A percentile compares a stretch with the other conserved stretches of the same genome.
These are phyloP conservation scores for Ilyonectria robusta DNA, from an alignment of 2,329 filamentous ascomycete species.

Conservation along the genomic window DNA sequence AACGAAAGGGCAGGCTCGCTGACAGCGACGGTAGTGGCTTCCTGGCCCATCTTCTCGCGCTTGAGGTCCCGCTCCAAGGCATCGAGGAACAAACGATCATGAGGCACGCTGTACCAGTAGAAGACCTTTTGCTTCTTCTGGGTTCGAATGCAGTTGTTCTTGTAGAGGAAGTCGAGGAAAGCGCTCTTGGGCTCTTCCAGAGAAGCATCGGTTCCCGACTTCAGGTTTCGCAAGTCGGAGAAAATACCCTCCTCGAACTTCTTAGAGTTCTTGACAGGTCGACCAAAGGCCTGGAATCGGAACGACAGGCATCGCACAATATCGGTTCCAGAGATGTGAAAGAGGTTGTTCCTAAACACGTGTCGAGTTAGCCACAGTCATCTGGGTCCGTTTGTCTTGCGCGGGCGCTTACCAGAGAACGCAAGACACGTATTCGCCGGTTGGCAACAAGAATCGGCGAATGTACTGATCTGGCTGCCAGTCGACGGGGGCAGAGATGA, in stretches of 20 bases:
- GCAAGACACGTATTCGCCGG: conserved; percentile 98
- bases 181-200: conserved; percentile 98
- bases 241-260: conserved; percentile 99
- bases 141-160: conserved; percentile 99
- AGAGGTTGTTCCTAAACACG: conserved; percentile 82
- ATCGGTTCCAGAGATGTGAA: conserved; percentile 98
- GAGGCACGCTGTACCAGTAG: conserved; percentile 99
- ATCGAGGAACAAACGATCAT: conserved; percentile 97
- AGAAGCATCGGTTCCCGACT: conserved; percentile 97
- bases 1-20: conserved; percentile 98
- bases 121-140: conserved; percentile 99
- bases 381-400: background rate
- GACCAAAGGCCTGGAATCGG: conserved; percentile 97
- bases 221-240: conserved; percentile 97
- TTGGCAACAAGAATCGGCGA: conserved; percentile 92
- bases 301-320: conserved; percentile 99
- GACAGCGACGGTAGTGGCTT: conserved; percentile 95
- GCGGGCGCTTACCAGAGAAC: conserved; percentile 79
- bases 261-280: conserved; percentile 99
- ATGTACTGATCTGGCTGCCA: conserved; percentile 98
- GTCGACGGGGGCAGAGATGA: conserved; percentile 98
- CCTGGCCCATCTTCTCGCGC: conserved; percentile 99
- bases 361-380: conserved; percentile 17
- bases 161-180: conserved; percentile 99
- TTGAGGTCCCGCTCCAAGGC: conserved; percentile 97